Evolutionary conservation across 495 filamentous ascomycete genomes (phyloP).

Genomic region (Cryomyces antarcticus): DNA sequence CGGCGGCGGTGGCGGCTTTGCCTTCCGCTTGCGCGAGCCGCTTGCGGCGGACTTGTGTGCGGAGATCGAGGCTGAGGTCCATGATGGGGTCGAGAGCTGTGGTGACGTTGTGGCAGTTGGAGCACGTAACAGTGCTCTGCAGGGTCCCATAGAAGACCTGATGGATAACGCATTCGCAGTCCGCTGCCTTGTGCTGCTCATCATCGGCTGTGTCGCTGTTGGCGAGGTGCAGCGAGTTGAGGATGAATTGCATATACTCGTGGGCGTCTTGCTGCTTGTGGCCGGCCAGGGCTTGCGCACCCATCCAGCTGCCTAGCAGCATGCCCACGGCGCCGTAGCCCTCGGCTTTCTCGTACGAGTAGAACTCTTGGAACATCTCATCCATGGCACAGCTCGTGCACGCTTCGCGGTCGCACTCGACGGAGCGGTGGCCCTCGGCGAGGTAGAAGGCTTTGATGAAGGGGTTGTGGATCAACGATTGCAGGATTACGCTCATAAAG

Average conservation of each 20-base stretch:
- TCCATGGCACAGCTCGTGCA: slow-evolving; percentile 79
- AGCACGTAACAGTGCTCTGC: slow-evolving; percentile 70
- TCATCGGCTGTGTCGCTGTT: slow-evolving; percentile 31
- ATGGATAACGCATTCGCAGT: slow-evolving; percentile 74
- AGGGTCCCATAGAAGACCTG: slow-evolving; percentile 75
- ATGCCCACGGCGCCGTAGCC: slow-evolving; percentile 70
- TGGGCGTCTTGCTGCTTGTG: slow-evolving; percentile 89
- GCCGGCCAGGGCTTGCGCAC: slow-evolving; percentile 58
- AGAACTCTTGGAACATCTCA: slow-evolving; percentile 82
- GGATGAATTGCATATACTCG: slow-evolving; percentile 83
- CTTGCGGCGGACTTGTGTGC: slow-evolving; percentile 35
- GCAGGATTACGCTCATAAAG: slow-evolving; percentile 81
- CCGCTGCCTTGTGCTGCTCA: slow-evolving; percentile 21
- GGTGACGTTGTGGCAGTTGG: slow-evolving; percentile 57
- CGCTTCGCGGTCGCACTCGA: slow-evolving; percentile 41
- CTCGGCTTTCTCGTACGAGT: slow-evolving; percentile 57
- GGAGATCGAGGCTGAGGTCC: slow-evolving; percentile 65
- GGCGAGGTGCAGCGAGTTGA: slow-evolving; percentile 62
- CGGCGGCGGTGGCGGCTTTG: slow-evolving; percentile 8
- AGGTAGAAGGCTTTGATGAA: slow-evolving; percentile 72
- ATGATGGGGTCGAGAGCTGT: slow-evolving; percentile 67
- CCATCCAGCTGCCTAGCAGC: slow-evolving; percentile 60
- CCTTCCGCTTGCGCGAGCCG: slow-evolving; percentile 17
- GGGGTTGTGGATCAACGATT: slow-evolving; percentile 75
- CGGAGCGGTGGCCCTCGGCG: slow-evolving; percentile 55